Conservation (phyloP, 345 rosid species). For the Eucalyptus virginea region DNA sequence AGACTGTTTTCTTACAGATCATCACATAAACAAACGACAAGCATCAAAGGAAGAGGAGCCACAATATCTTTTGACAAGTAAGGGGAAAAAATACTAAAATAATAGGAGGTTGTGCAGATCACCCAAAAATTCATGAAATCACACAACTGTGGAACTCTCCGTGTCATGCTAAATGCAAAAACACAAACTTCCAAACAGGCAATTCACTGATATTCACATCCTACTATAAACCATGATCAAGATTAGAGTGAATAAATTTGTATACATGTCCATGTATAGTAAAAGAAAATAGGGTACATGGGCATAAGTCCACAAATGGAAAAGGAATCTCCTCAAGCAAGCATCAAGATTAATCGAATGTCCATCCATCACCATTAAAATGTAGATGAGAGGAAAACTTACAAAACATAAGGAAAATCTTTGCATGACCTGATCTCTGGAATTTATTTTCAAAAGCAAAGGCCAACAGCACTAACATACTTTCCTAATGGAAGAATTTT, state of each 20-base stretch:
- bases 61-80: neutral
- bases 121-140: neutral
- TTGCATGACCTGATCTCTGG: conserved; percentile 75
- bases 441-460: conserved; percentile 40
- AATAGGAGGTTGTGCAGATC: neutral
- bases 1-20: neutral
- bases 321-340: neutral
- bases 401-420: conserved; percentile 87
- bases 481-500: conserved; percentile 76
- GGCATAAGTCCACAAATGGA: neutral
- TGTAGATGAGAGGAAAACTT: conserved; percentile 3
- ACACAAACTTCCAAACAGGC: neutral
- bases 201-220: neutral
- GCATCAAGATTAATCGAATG: neutral
- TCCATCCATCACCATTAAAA: neutral
- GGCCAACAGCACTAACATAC: conserved; percentile 56
- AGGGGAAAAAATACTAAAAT: neutral
- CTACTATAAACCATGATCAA: neutral
- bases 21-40: no score
- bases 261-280: neutral
- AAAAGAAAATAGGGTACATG: neutral
- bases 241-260: neutral
- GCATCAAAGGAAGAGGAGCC: neutral
- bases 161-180: neutral
- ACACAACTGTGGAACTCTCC: neutral